Evolutionary conservation across 768 basidiomycete genomes (phyloP).

Genomic region (Suillus bovinus): DNA sequence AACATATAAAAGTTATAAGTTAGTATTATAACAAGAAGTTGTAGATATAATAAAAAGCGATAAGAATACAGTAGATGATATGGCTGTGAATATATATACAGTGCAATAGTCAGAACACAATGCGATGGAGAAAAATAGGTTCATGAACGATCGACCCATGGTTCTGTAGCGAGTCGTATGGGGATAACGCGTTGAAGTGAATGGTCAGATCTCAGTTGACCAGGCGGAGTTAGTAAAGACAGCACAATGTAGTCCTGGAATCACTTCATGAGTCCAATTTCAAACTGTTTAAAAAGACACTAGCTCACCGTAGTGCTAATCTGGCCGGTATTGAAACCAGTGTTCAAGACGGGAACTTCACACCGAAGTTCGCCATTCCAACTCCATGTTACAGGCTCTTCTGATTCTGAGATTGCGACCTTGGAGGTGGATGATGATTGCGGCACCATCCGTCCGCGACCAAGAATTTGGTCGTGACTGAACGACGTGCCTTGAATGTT

Average conservation of each 20-base stretch:
- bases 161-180: conserved; percentile 63
- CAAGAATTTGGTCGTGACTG: conserved; percentile 37
- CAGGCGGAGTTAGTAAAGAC: conserved; percentile 41
- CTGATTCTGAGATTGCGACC: conserved; percentile 21
- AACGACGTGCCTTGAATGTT: conserved; percentile 25
- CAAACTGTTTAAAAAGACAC: background rate
- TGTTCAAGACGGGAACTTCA: conserved; percentile 38
- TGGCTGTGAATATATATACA: background rate
- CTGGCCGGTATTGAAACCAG: conserved; percentile 51
- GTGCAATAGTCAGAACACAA: background rate
- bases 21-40: background rate
- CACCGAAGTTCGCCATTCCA: conserved; percentile 61
- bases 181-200: conserved; percentile 50
- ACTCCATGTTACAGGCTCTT: conserved; percentile 44
- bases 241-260: conserved; percentile 62
- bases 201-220: conserved; percentile 34
- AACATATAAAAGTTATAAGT: background rate
- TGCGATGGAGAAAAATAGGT: background rate
- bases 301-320: conserved; percentile 50
- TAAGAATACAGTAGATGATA: conserved; percentile 1
- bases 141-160: conserved; percentile 40
- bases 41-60: background rate
- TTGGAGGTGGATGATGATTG: conserved; percentile 37
- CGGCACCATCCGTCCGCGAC: conserved; percentile 47
- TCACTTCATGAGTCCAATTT: background rate